A percentile compares a stretch with the other conserved stretches of the same genome.
Evolutionary conservation across 2,329 filamentous ascomycete species (phyloP).

Genomic region (Rhinocladiella similis): DNA sequence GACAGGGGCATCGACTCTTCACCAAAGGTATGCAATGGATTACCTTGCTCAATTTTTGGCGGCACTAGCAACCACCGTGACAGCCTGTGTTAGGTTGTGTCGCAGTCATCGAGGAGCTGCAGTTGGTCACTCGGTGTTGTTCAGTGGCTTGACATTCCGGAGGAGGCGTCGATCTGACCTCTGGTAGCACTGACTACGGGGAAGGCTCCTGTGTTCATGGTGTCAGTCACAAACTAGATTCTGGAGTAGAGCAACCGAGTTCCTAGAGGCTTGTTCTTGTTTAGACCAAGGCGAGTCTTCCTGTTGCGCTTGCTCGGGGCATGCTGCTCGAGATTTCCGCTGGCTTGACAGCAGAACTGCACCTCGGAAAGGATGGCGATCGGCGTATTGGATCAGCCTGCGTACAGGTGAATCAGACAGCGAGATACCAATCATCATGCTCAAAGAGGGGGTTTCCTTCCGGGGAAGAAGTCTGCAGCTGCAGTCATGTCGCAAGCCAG

Average conservation of each 20-base stretch:
- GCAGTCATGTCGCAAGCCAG: background rate
- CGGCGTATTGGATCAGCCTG: background rate
- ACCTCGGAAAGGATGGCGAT: background rate
- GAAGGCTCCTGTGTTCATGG: background rate
- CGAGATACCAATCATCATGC: background rate
- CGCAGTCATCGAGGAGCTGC: background rate
- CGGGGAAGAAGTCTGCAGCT: background rate
- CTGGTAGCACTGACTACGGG: constrained; percentile 8
- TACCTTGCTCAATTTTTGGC: background rate
- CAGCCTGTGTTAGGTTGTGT: constrained; percentile 3
- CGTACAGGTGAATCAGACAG: background rate
- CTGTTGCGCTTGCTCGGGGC: background rate
- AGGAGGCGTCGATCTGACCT: constrained; percentile 9
- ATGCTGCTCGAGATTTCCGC: background rate
- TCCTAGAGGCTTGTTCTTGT: background rate
- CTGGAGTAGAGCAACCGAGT: background rate
- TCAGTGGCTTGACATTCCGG: constrained; percentile 3
- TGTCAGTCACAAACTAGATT: background rate
- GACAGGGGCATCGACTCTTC: background rate
- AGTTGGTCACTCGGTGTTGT: background rate
- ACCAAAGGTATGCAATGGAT: background rate
- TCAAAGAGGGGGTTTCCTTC: background rate
- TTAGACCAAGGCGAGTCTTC: background rate
- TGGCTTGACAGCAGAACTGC: background rate
- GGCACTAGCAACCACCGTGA: constrained; percentile 2